Base-by-base conservation (phyloP, 257 asterid species). In the Cynanchum wilfordii region DNA sequence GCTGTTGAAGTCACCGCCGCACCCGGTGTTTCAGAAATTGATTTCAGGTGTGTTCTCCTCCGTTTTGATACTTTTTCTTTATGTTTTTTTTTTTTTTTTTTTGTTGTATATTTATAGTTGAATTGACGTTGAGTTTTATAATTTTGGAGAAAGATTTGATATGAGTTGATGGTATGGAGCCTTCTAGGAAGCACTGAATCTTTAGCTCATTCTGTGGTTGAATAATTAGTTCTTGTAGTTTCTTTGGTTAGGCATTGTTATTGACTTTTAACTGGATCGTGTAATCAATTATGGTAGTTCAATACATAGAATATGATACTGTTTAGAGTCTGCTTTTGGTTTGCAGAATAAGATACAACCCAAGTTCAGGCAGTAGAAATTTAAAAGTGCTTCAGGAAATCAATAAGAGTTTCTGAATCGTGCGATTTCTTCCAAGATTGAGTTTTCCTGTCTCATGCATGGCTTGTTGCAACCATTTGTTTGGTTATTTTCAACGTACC, bases 1-100 rank as follows among this genome's bases (percentile, higher is more conserved):
- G 87, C 96, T 24, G 84, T 88, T 76, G 16, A 88, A 70, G 73
- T 91, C 73, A 80, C 76, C 36, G 96, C 96, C 68, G 91, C 88
- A 57, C 77, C 91, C 9, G 95, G 97, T 58, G 83, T 93, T 81
- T 87, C 96, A 17, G 84, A 83, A 49, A 62, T 88, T 62, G 94
- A 89, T 60, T 91, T 93, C 87, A 85, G 90, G 98, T 77, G 80
- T 40, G 78, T 24, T 9, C 12, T 55, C 68, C 66, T 19, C 71
- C 58, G 72, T 44, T 47, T 69, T 49, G 47, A 7, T 42, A 42
- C 25, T n/a, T 8, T 36, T 75, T 30, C 73, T 54, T 66, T 78
- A n/a, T n/a, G n/a, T 64, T 3, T 51, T 24, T 51, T 1, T 17
- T 11, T 15, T 0, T 17, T 15, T 2, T 50, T 1, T 12, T 29